Conservation (phyloP, 2,329 filamentous ascomycete species). For the Cordyceps tenuipes region DNA sequence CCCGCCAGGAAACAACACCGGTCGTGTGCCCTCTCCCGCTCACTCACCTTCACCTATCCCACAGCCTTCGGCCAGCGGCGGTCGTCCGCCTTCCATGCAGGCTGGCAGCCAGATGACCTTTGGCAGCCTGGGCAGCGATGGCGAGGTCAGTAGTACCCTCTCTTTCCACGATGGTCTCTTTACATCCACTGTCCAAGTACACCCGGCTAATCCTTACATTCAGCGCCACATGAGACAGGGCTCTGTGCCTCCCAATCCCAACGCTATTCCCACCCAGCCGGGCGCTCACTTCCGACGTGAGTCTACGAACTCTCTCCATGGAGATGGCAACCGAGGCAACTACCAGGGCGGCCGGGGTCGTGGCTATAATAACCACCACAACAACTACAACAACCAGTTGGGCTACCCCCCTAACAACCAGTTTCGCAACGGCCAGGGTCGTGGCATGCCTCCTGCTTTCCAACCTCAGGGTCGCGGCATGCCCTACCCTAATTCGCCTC, state of each 20-base stretch:
- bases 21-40: constrained; percentile 72
- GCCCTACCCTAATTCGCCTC: constrained; percentile 52
- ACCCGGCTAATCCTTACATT: neutral
- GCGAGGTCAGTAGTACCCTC: constrained; percentile 59
- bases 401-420: constrained; percentile 36
- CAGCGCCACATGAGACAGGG: constrained; percentile 63
- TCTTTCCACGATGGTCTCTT: neutral
- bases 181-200: constrained; percentile 8
- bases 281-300: constrained; percentile 71
- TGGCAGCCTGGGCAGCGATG: constrained; percentile 74
- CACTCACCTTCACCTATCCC: constrained; percentile 91
- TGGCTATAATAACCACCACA: constrained; percentile 33
- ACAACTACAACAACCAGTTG: constrained; percentile 38
- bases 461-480: constrained; percentile 38
- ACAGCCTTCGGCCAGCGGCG: constrained; percentile 73
- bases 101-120: constrained; percentile 65
- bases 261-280: constrained; percentile 54
- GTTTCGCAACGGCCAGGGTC: constrained; percentile 38
- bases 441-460: constrained; percentile 42
- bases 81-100: constrained; percentile 73
- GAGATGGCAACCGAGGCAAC: constrained; percentile 42
- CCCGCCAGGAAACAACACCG: constrained; percentile 52
- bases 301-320: constrained; percentile 73
- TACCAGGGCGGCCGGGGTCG: constrained; percentile 45
- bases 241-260: constrained; percentile 53